Percentiles rank a stretch among this genome's conserved stretches.
Conservation (phyloP, 139 green algal species). For the Micractinium sp. region DNA sequence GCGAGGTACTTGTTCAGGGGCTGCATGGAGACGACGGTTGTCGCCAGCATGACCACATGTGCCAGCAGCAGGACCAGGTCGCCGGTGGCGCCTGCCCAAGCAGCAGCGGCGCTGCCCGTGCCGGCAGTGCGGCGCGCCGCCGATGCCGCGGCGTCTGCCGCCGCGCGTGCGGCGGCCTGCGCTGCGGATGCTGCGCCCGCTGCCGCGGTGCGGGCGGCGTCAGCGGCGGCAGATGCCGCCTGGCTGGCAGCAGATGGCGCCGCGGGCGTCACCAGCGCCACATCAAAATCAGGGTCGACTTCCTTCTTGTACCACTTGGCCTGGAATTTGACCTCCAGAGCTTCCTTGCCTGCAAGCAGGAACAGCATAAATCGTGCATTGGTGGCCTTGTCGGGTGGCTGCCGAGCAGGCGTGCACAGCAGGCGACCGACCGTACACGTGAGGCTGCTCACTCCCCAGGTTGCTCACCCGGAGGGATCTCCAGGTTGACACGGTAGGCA, state of each 20-base stretch:
- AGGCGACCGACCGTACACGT: too few species aligned
- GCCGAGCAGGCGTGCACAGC: too few species aligned
- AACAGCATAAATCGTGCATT: too few species aligned
- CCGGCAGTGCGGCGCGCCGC: neutral
- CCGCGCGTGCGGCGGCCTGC: neutral
- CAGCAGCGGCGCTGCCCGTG: neutral
- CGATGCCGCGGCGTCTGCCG: neutral
- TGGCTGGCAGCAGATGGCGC: neutral
- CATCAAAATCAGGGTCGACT: slow-evolving; percentile 33
- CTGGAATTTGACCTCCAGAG: slow-evolving; percentile 21
- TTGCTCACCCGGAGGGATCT: slow-evolving; percentile 21
- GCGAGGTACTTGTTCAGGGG: slow-evolving; percentile 28
- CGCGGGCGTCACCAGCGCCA: neutral
- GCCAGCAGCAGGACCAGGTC: slow-evolving; percentile 39
- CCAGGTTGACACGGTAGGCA: slow-evolving; percentile 3
- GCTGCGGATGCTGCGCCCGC: neutral
- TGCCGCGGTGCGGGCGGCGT: neutral
- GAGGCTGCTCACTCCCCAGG: too few species aligned
- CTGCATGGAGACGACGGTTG: slow-evolving; percentile 36
- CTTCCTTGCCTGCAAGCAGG: slow-evolving; percentile 9
- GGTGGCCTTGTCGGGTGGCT: too few species aligned
- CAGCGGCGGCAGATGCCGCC: too few species aligned
- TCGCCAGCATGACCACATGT: slow-evolving; percentile 26
- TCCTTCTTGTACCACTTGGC: slow-evolving; percentile 45
- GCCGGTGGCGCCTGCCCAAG: neutral